phyloP scores from a whole-genome alignment of 148 eudicot genomes.

The Oxyria digyna region DNA sequence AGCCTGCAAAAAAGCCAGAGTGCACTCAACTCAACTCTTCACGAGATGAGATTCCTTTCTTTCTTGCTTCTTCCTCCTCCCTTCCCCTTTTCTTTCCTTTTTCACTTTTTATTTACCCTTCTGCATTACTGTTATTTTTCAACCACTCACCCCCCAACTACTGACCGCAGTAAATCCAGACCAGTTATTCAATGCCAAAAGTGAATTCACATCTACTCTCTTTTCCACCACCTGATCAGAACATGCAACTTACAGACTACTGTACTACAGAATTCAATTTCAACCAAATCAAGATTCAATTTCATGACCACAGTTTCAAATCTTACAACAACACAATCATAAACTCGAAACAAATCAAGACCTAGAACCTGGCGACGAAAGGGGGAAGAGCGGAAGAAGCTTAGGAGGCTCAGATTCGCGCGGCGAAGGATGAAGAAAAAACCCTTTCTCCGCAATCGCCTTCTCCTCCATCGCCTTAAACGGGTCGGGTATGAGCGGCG shows the following conservation, averaged over 20 bases:
- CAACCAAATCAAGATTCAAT: not conserved
- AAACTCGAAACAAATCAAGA: slow-evolving; percentile 2
- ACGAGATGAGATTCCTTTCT: not conserved
- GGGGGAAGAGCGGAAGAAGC: slow-evolving; percentile 47
- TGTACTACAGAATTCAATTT: not conserved
- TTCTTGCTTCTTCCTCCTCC: not conserved
- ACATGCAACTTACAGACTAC: not conserved
- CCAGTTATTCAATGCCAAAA: not conserved
- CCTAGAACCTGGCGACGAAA: slow-evolving; percentile 34
- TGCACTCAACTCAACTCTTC: no score
- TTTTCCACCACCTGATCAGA: not conserved
- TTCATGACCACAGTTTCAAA: not conserved
- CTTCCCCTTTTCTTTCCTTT: not conserved
- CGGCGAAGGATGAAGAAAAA: slow-evolving; percentile 16
- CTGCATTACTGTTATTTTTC: not conserved
- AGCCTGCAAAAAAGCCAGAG: no score
- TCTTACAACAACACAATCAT: slow-evolving; percentile 1
- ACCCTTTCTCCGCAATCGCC: slow-evolving; percentile 27
- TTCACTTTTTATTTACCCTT: not conserved
- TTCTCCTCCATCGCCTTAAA: slow-evolving; percentile 42
- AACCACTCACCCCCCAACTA: not conserved
- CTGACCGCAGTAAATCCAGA: slow-evolving; percentile 2
- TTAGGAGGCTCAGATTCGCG: slow-evolving; percentile 34
- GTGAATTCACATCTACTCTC: not conserved
- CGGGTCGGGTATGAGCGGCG: slow-evolving; percentile 44